phyloP scores from a whole-genome alignment of 371 early-diverging fungal species.

The Mortierella sp. region DNA sequence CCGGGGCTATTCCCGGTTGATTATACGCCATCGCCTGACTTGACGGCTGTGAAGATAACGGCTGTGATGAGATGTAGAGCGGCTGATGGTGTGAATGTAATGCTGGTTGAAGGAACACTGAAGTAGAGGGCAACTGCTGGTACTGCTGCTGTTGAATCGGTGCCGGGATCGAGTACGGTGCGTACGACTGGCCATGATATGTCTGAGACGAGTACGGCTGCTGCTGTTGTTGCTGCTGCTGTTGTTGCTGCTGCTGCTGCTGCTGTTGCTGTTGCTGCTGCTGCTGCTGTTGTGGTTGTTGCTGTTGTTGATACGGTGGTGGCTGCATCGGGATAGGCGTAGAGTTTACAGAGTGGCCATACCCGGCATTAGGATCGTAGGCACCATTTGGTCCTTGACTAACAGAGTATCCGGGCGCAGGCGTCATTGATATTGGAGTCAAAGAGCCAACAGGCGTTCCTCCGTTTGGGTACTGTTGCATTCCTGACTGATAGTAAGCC shows the following conservation, averaged over 20 bases:
- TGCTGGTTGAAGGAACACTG: conserved; percentile 18
- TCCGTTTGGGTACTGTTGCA: conserved; percentile 39
- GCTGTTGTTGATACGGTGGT: conserved; percentile 27
- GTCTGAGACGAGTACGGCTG: conserved; percentile 12
- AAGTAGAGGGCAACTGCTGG: conserved; percentile 12
- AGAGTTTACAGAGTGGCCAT: conserved; percentile 16
- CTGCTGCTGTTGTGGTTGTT: conserved; percentile 23
- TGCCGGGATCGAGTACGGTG: too few species aligned
- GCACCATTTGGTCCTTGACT: conserved; percentile 13
- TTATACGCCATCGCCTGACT: conserved; percentile 19
- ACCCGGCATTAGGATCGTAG: conserved; percentile 16
- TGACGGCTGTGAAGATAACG: conserved; percentile 14
- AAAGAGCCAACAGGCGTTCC: conserved; percentile 26
- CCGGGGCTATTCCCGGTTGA: conserved; percentile 11
- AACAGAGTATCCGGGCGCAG: conserved; percentile 24
- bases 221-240: conserved; percentile 7
- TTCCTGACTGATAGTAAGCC: conserved; percentile 36
- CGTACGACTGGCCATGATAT: conserved; percentile 8
- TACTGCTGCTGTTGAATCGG: conserved; percentile 25
- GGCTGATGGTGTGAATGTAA: conserved; percentile 15
- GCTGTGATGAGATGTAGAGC: conserved; percentile 23
- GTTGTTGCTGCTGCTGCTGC: conserved; percentile 17
- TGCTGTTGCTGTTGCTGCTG: conserved; percentile 21
- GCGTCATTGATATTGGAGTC: conserved; percentile 30
- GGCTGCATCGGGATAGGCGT: conserved; percentile 27